phyloP scores from a whole-genome alignment of 2,329 filamentous ascomycete genomes.

The Sporothrix schenckii region DNA sequence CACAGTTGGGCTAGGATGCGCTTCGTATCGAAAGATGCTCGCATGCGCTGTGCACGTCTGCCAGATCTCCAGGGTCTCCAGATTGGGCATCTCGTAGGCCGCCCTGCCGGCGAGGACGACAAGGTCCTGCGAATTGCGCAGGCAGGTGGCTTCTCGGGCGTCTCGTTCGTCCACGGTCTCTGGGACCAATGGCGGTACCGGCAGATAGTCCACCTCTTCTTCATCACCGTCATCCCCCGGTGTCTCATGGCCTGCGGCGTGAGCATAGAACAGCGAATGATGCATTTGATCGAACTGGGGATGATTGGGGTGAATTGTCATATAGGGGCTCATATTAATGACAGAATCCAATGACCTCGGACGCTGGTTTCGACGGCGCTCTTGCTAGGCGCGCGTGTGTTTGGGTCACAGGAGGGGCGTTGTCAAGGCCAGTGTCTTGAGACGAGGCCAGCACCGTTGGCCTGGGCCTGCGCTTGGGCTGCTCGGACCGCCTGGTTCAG shows the following conservation, averaged over 20 bases:
- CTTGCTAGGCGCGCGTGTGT: not conserved
- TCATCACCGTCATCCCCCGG: not conserved
- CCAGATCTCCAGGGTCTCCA: constrained; percentile 16
- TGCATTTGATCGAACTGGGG: not conserved
- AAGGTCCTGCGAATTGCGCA: not conserved
- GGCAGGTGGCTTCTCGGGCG: too few relatives aligned
- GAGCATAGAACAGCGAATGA: not conserved
- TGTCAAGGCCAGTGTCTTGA: not conserved
- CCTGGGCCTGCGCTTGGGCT: not conserved
- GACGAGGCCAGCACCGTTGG: not conserved
- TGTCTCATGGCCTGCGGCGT: too few relatives aligned
- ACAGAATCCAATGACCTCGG: not conserved
- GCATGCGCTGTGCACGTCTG: not conserved
- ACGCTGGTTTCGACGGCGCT: not conserved
- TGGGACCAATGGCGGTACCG: too few relatives aligned
- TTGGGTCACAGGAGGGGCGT: constrained; percentile 6
- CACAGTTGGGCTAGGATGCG: not conserved
- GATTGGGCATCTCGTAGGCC: not conserved
- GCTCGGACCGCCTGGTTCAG: too few relatives aligned
- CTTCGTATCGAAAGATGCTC: constrained; percentile 15
- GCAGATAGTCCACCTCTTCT: too few relatives aligned
- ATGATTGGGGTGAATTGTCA: not conserved
- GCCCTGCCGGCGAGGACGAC: not conserved
- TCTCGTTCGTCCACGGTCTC: too few relatives aligned
- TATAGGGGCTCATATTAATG: not conserved